phyloP scores from a whole-genome alignment of 345 rosid species.

The Euclidium syriacum region DNA sequence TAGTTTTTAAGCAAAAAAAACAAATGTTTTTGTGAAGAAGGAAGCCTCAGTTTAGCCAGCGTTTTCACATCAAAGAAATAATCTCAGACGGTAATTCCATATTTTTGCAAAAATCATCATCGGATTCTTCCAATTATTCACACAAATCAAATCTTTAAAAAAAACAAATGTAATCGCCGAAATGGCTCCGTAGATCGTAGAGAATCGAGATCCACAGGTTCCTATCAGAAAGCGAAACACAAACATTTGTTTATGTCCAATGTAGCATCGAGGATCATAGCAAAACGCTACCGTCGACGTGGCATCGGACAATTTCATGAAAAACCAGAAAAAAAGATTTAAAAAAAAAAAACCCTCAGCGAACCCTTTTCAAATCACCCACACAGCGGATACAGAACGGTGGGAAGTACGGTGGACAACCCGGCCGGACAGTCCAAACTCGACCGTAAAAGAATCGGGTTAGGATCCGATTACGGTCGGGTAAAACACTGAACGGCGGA shows the following conservation, averaged over 20 bases:
- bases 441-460: slow-evolving; percentile 3
- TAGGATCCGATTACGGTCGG: background rate
- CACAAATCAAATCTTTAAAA: background rate
- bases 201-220: slow-evolving; percentile 39
- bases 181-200: slow-evolving; percentile 31
- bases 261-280: slow-evolving; percentile 56
- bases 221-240: slow-evolving; percentile 61
- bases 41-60: slow-evolving; percentile 27
- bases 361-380: slow-evolving; percentile 40
- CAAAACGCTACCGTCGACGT: slow-evolving; percentile 36
- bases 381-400: slow-evolving; percentile 30
- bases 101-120: slow-evolving; percentile 24
- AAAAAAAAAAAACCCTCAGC: slow-evolving; percentile 21
- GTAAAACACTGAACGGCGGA: slow-evolving; percentile 9
- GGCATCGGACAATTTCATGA: slow-evolving; percentile 42
- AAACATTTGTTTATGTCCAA: slow-evolving; percentile 36
- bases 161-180: slow-evolving; percentile 24
- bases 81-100: slow-evolving; percentile 93
- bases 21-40: too few relatives aligned
- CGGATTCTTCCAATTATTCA: background rate
- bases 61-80: slow-evolving; percentile 21
- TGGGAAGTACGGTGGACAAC: slow-evolving; percentile 8
- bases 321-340: too few relatives aligned
- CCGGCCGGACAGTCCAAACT: background rate
- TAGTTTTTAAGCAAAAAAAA: too few relatives aligned